Conservation (phyloP, 2,329 filamentous ascomycete genomes). For the Aspergillus transmontanensis region DNA sequence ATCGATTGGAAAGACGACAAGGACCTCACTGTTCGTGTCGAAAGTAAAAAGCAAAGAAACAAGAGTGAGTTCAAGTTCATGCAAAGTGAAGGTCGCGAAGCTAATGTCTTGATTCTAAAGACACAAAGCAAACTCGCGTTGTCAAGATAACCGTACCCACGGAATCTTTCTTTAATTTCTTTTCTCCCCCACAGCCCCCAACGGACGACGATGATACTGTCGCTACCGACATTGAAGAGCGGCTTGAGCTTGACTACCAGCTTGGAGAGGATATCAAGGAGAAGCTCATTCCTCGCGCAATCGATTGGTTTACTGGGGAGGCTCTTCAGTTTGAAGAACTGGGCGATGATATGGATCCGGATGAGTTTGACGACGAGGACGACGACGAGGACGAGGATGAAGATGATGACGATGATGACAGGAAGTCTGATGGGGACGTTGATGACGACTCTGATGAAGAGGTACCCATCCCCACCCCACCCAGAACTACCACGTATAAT, state of each 20-base stretch:
- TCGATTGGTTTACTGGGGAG: conserved; percentile 99
- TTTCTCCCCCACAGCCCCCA: conserved; percentile 89
- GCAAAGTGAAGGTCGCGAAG: neutral
- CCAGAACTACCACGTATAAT: neutral
- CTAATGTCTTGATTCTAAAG: conserved; percentile 50
- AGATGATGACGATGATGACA: conserved; percentile 76
- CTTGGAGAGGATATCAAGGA: conserved; percentile 99
- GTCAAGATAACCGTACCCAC: conserved; percentile 99
- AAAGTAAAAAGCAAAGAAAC: conserved; percentile 99
- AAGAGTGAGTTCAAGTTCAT: conserved; percentile 73
- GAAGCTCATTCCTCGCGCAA: conserved; percentile 96
- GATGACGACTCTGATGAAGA: conserved; percentile 68
- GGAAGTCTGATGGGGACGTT: conserved; percentile 60
- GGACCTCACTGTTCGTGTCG: conserved; percentile 89
- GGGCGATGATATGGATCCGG: conserved; percentile 80
- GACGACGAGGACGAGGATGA: conserved; percentile 90
- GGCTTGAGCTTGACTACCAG: conserved; percentile 97
- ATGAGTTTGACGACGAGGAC: conserved; percentile 84
- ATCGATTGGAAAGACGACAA: conserved; percentile 95
- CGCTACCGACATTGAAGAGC: conserved; percentile 91
- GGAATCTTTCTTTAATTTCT: conserved; percentile 99
- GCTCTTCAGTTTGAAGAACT: conserved; percentile 95
- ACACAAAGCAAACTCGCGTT: conserved; percentile 98
- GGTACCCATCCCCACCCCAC: conserved; percentile 33
- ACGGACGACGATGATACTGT: conserved; percentile 69